Evolutionary conservation across 1,139 yeast species (phyloP), one percentile per base, ranked within the genome.

Genomic region (Debaryomyces psychrophilus): DNA sequence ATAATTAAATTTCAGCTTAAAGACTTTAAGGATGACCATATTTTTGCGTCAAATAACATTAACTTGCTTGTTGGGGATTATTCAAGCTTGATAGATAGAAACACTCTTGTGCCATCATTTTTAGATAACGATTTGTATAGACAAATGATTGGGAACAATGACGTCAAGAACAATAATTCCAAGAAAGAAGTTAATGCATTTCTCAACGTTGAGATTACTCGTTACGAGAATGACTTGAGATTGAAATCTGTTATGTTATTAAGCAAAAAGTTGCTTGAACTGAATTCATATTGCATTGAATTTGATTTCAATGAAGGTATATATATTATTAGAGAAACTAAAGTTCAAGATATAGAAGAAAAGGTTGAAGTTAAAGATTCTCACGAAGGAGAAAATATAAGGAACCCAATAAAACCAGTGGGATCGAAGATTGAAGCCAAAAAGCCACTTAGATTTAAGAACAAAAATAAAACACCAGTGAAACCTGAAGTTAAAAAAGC

Each of bases 11-110:
- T 67, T 54, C 77, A 76, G 49, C 70, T 85, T 48, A 74, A 74
- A 45, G 90, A 84, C 59, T 85, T 85, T 56, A 73, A 82, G 52
- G 89, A 84, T 57, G 71, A 71, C 15, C 69, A 64, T 44, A 57
- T 73, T 41, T 73, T 73, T 50, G 51, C 52, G 23, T 51, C 66
- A n/a, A 58, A 59, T 34, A 64, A 71, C 47, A 58, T 64, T 31
- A 59, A 71, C 47, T 55, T 69, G 25, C 57, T 73, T 22, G 59
- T 64, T 29, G 76, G 76, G 14, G 71, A 73, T 41, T 64, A 58
- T 48, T 56, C 64, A 1, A 49, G 56, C 8, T 51, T 55, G 37
- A 31, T 54, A 3, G 44, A 51, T 9, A 43, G 52, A 4, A 45
- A 50, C 9, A 41, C 52, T 28, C 58, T 54, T 0, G 50, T 66